A percentile compares a stretch with the other conserved stretches of the same genome.
These are phyloP conservation scores for Fusarium compactum DNA, from an alignment of 2,329 filamentous ascomycete genomes.

Conservation along the genomic window DNA sequence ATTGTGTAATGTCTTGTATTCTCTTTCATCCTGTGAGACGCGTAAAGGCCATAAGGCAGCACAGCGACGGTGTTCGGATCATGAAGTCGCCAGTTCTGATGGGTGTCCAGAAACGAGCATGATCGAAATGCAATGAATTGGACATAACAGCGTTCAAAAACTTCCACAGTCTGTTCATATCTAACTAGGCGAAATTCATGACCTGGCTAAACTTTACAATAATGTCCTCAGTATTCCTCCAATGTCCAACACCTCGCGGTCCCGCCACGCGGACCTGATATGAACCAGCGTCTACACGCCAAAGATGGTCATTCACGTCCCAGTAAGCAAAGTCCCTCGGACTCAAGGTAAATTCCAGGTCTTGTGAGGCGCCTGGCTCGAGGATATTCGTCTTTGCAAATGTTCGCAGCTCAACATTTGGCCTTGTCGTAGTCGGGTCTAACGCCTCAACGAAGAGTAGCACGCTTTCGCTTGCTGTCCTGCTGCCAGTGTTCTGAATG, in stretches of 20 bases:
- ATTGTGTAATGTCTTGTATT: no score
- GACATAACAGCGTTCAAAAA: no score
- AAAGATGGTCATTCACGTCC: neutral
- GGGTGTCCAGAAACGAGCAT: no score
- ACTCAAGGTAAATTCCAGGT: neutral
- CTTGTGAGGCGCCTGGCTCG: neutral
- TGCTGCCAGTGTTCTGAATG: neutral
- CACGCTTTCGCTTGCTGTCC: neutral
- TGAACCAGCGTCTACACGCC: neutral
- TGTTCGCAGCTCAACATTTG: neutral
- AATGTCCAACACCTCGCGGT: neutral
- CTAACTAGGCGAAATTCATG: no score
- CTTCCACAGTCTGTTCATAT: no score
- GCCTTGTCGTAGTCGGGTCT: neutral
- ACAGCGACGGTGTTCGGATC: no score
- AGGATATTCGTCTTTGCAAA: neutral
- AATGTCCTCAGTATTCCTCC: neutral
- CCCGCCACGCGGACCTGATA: neutral
- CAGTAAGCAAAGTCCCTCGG: neutral
- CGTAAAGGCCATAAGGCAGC: no score
- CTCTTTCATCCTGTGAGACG: no score
- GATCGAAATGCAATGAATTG: no score
- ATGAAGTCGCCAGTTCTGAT: no score
- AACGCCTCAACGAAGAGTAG: neutral
- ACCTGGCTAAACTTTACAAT: neutral